Conservation (phyloP, 345 rosid species). For the Mercurialis annua region DNA sequence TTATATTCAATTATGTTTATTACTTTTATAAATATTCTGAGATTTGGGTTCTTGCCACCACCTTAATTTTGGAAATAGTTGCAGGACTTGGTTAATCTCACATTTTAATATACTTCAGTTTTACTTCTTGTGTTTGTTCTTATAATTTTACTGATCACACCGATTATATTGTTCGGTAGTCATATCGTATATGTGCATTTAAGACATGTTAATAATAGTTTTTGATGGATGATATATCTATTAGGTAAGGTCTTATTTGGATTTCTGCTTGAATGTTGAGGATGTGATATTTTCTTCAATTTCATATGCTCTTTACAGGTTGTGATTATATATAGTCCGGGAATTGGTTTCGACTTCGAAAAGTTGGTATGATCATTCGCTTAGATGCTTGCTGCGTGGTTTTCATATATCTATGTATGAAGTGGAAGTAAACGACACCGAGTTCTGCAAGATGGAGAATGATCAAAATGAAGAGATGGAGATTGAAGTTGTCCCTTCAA, state of each 20-base stretch:
- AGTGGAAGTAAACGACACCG: slow-evolving; percentile 12
- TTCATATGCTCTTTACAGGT: slow-evolving; percentile 4
- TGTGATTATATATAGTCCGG: neutral
- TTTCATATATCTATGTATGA: slow-evolving; percentile 9
- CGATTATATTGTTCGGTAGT: no score
- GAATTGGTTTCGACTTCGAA: neutral
- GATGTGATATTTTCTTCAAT: slow-evolving; percentile 2
- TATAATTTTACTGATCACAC: no score
- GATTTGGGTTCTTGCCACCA: neutral
- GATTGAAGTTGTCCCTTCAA: slow-evolving; percentile 68
- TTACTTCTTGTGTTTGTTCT: neutral
- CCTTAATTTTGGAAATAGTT: neutral
- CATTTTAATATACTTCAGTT: neutral
- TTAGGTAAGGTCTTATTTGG: neutral
- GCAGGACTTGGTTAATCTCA: neutral
- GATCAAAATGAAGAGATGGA: slow-evolving; percentile 80
- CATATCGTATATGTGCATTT: no score
- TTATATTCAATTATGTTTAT: neutral
- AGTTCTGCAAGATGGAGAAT: slow-evolving; percentile 58
- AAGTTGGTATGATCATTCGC: neutral
- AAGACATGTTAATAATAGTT: neutral
- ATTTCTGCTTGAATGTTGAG: neutral
- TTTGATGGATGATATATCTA: neutral
- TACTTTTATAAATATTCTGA: neutral
- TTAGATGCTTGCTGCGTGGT: neutral